Conservation (phyloP, 768 basidiomycete species). For the Suillus subalutaceus region DNA sequence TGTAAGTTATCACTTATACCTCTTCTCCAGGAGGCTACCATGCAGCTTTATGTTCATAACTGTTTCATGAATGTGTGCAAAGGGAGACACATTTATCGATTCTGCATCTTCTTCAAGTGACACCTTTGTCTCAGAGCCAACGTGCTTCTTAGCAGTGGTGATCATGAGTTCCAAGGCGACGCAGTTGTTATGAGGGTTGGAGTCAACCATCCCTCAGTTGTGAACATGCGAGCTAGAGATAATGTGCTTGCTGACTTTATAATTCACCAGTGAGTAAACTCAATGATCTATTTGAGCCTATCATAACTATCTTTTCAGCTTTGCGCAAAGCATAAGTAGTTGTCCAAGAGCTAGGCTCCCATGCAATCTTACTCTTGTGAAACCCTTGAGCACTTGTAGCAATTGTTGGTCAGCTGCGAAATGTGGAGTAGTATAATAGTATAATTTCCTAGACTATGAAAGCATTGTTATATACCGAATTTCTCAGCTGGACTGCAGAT, state of each 20-base stretch:
- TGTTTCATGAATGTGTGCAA: conserved; percentile 9
- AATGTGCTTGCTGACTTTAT: conserved; percentile 12
- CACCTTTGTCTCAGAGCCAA: conserved; percentile 12
- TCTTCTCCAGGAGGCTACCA: conserved; percentile 4
- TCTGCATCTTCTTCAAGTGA: conserved; percentile 15
- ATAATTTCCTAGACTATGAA: neutral
- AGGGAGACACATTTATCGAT: conserved; percentile 5
- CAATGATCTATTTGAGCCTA: neutral
- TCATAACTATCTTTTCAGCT: conserved; percentile 4
- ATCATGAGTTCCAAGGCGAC: conserved; percentile 3
- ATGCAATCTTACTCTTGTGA: conserved; percentile 2
- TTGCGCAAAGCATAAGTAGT: neutral
- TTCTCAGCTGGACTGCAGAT: neutral
- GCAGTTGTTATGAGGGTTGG: conserved; percentile 11
- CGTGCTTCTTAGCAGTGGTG: neutral
- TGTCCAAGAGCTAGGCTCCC: neutral
- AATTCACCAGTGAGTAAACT: conserved; percentile 9
- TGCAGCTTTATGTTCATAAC: conserved; percentile 17
- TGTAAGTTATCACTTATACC: neutral
- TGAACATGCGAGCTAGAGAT: conserved; percentile 15
- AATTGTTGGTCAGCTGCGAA: neutral
- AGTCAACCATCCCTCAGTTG: neutral
- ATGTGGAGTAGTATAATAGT: neutral
- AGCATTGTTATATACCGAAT: neutral
- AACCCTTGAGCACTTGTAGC: neutral